Base-by-base conservation (phyloP, 257 asterid species). In the Cruciata laevipes region DNA sequence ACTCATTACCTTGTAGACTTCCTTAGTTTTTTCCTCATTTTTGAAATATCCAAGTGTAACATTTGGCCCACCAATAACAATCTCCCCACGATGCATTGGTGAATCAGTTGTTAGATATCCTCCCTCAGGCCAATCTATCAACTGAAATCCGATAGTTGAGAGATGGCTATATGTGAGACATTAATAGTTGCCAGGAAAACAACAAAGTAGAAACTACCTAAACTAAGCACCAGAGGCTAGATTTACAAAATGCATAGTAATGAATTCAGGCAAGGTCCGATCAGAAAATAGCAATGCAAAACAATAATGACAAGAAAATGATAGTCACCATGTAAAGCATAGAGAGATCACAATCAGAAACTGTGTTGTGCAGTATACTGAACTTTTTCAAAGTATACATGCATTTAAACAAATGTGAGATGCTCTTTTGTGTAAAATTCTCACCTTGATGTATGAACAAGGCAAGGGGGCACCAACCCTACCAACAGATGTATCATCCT, bases 401-500 rank as follows among this genome's bases (percentile, higher is more conserved):
- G 40, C 38, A 66, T 17, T 30, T 2, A 17, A 20, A 49, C 16
- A 51, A 18, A 30, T 42, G 0, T 0, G 20, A 14, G 14, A 47
- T n/a, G 55, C 16, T 47, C 55, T 17, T 13, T 47, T 47, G 57
- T 65, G n/a, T 11, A 18, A 62, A 62, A 44, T 58, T 18, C 33
- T 40, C 35, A 93, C 99, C 99, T 93, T 90, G 61, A 93, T 79
- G 71, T 77, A 72, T 62, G 99, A 88, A 79, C 99, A 94, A 67
- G 97, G 97, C 20, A 94, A 76, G 5, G 99, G 96, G 23, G 95
- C 83, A 65, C 99, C 99, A 68, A 90, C 99, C 68, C 97, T 96
- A 55, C 99, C 99, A 74, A 94, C 99, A 65, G 99, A 85, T 37
- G 87, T 83, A 87, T 94, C 99, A 68, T 94, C 96, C 63, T 80